phyloP scores from a whole-genome alignment of 768 basidiomycete genomes.

The Hortiboletus campestris region DNA sequence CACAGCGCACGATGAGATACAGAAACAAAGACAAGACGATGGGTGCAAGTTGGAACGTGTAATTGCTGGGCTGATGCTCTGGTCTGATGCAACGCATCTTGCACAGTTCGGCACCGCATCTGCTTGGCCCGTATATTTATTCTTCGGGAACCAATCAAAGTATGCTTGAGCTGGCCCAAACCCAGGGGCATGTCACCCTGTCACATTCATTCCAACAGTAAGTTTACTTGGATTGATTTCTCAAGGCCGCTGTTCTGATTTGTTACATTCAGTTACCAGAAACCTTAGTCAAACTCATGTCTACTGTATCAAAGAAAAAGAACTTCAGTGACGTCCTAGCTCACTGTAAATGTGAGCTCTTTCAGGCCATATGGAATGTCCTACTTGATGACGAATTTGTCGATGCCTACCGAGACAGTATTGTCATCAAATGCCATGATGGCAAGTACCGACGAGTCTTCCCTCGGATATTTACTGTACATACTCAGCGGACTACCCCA shows the following conservation, averaged over 20 bases:
- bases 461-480: conserved; percentile 31
- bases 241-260: too few species aligned
- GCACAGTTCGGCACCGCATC: background rate
- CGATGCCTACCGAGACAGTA: conserved; percentile 22
- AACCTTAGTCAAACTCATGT: background rate
- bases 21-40: conserved; percentile 14
- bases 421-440: conserved; percentile 23
- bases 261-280: background rate
- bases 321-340: background rate
- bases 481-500: conserved; percentile 37
- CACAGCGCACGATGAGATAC: conserved; percentile 20
- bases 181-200: background rate
- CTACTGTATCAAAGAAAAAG: background rate
- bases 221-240: background rate
- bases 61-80: background rate
- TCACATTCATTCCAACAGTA: background rate
- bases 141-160: background rate
- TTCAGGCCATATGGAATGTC: background rate
- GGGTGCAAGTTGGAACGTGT: conserved; percentile 13
- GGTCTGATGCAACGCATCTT: background rate
- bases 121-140: background rate
- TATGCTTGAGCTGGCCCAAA: background rate
- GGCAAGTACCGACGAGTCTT: conserved; percentile 21
- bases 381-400: conserved; percentile 17
- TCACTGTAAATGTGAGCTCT: background rate